phyloP scores from a whole-genome alignment of 2,329 filamentous ascomycete species.

The Penicillium digitatum region DNA sequence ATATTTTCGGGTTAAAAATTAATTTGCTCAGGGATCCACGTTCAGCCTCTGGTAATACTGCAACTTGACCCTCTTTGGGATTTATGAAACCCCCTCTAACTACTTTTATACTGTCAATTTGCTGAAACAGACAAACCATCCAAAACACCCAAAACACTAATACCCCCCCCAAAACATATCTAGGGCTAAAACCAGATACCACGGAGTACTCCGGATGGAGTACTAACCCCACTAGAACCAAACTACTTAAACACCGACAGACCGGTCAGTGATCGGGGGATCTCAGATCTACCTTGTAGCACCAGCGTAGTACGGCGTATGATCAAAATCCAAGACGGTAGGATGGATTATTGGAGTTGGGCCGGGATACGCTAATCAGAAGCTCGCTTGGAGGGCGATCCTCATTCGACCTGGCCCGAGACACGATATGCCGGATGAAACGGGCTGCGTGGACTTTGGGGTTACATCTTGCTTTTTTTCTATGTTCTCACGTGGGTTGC shows the following conservation, averaged over 20 bases:
- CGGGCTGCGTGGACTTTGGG: conserved; percentile 15
- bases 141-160: not conserved
- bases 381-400: conserved; percentile 10
- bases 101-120: not conserved
- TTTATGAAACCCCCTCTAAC: not conserved
- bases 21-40: not conserved
- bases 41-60: conserved; percentile 6
- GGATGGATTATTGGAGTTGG: conserved; percentile 8
- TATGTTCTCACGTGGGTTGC: conserved; percentile 6
- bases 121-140: not conserved
- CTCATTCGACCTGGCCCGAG: conserved; percentile 16
- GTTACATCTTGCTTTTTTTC: conserved; percentile 14
- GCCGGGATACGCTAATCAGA: conserved; percentile 6
- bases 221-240: too few species aligned
- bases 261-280: conserved; percentile 1
- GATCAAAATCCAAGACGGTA: conserved; percentile 3
- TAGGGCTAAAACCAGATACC: not conserved
- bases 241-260: not conserved
- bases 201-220: too few species aligned
- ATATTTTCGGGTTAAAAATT: not conserved
- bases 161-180: not conserved
- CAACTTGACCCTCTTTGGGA: not conserved
- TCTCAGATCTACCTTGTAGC: conserved; percentile 7
- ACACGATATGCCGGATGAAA: conserved; percentile 23
- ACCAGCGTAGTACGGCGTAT: conserved; percentile 5